These are phyloP conservation scores for Turritis glabra DNA, from an alignment of 345 rosid species.

Conservation along the genomic window DNA sequence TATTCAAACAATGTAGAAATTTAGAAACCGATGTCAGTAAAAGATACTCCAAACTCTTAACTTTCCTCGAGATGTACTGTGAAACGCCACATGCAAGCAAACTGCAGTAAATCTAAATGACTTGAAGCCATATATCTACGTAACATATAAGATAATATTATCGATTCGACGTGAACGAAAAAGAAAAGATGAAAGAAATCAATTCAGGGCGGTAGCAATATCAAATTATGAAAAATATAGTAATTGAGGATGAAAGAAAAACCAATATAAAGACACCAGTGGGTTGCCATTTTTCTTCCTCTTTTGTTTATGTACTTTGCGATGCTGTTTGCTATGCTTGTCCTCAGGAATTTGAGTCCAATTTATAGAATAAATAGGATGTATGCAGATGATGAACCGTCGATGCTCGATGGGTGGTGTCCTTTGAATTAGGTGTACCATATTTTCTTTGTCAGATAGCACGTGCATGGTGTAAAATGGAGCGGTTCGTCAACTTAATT, in stretches of 20 bases:
- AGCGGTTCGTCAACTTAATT: constrained; percentile 13
- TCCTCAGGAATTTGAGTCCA: neutral
- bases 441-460: neutral
- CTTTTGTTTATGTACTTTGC: neutral
- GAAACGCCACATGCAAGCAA: neutral
- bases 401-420: neutral
- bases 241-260: neutral
- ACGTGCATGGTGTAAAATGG: neutral
- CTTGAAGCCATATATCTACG: neutral
- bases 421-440: constrained; percentile 10
- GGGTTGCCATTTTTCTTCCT: neutral
- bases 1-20: neutral
- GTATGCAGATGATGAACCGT: neutral
- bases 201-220: neutral
- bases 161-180: neutral
- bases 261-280: neutral
- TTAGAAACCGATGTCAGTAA: neutral
- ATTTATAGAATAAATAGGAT: neutral
- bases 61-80: neutral
- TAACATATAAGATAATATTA: neutral
- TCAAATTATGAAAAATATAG: neutral
- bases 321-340: constrained; percentile 7
- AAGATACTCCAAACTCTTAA: neutral
- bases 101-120: neutral
- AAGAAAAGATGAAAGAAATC: neutral